Evolutionary conservation across 2,329 filamentous ascomycete species (phyloP), one percentile per base, ranked within the genome.

Genomic region (Cryphonectria japonica): DNA sequence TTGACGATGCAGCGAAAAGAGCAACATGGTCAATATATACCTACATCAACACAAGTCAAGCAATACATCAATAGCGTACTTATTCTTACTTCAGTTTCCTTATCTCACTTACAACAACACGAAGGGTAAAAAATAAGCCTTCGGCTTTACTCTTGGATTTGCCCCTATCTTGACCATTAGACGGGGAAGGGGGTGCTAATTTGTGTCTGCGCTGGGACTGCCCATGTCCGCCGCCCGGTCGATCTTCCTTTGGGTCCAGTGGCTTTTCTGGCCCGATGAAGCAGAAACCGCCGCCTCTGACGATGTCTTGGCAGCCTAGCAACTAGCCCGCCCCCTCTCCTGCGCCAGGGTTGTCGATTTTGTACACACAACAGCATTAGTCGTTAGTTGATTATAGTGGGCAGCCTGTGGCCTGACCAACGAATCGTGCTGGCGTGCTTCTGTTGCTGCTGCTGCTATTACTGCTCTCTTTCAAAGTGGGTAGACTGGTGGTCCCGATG

Each of bases 201-300:
- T 46, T 16, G 8, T 16, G 46, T 50, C 7, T 16, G 46, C 37
- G 65, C 67, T 57, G 59, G 70, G 67, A 37, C 34, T 34, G 46
- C 50, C 67, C 70, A 72, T 66, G 62, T 72, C 69, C 67, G 67
- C 69, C 67, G 67, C 69, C 67, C 63, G 50, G 60, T 50, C 19
- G 19, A 8, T 46, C 43, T 69, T 72, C 69, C 29, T 61, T 54
- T 39, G 43, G 19, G 26, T 29, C 19, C 50, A 22, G 46, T 50
- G 46, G 46, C 46, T 50, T 50, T 50, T 41, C 67, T 46, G 54
- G 46, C 59, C 52, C 32, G 34, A 29, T 34, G 19, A 39, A 34
- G 26, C 26, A 26, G 34, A 29, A 26, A 32, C 19, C 13, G 4
- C 22, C 59, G 32, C 16, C 19, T 5, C 37, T 50, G 22, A 54